phyloP scores from a whole-genome alignment of 1,284 basidiomycete species.

The Moesziomyces sp. region DNA sequence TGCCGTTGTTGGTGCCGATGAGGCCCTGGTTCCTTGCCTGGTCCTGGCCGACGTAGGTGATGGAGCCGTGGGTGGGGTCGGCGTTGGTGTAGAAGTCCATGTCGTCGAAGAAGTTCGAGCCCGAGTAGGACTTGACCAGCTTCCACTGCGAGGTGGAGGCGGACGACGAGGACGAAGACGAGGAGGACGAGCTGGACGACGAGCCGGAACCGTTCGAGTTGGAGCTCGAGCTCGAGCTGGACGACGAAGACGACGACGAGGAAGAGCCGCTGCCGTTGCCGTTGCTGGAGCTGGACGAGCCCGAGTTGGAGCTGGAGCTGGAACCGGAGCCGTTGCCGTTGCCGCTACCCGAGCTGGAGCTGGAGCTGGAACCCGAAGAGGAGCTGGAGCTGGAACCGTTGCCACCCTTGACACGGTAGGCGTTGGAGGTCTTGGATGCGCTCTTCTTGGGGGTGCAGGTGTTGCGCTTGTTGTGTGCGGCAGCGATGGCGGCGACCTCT shows the following conservation, averaged over 20 bases:
- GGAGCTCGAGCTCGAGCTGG: slow-evolving; percentile 4
- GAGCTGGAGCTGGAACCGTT: slow-evolving; percentile 12
- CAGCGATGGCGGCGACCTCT: slow-evolving; percentile 28
- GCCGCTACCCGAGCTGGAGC: neutral
- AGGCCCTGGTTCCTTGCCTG: slow-evolving; percentile 34
- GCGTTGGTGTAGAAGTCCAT: slow-evolving; percentile 50
- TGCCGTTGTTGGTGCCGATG: slow-evolving; percentile 37
- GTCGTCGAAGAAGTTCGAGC: slow-evolving; percentile 51
- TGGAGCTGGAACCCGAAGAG: slow-evolving; percentile 5
- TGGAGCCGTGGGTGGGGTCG: slow-evolving; percentile 54
- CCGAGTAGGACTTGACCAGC: slow-evolving; percentile 50
- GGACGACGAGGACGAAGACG: slow-evolving; percentile 18
- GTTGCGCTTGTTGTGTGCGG: slow-evolving; percentile 36
- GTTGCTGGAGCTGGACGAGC: slow-evolving; percentile 12
- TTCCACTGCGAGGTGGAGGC: slow-evolving; percentile 31
- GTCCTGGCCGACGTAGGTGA: slow-evolving; percentile 41
- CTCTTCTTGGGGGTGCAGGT: slow-evolving; percentile 33
- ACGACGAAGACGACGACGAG: neutral
- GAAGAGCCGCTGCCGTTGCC: slow-evolving; percentile 10
- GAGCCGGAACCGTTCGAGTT: slow-evolving; percentile 5
- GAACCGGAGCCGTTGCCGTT: too few relatives aligned
- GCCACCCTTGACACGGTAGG: slow-evolving; percentile 20
- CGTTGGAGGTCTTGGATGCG: slow-evolving; percentile 12
- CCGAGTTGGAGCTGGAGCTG: slow-evolving; percentile 11
- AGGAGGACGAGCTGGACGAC: slow-evolving; percentile 18